Conservation (phyloP, 2,329 filamentous ascomycete genomes). For the Microdochium nivale region DNA sequence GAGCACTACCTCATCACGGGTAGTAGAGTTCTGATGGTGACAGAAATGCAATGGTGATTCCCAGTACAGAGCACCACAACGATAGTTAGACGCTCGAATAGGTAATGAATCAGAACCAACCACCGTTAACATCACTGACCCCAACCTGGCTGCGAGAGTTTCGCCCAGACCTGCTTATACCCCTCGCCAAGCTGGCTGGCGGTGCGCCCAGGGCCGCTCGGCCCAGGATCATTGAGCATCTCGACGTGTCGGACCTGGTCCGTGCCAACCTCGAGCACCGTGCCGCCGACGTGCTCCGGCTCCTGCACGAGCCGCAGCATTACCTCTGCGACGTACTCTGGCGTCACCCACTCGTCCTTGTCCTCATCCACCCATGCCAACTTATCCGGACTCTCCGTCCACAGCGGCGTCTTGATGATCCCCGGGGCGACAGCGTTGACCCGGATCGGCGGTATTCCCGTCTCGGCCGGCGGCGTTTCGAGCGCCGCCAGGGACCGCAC, state of each 20-base stretch:
- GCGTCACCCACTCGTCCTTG: constrained; percentile 30
- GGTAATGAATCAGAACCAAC: no score
- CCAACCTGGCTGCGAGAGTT: not conserved
- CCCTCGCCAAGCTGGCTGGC: not conserved
- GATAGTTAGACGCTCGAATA: no score
- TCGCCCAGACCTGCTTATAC: not conserved
- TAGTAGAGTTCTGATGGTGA: no score
- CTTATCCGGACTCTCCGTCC: constrained; percentile 35
- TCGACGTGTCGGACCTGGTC: constrained; percentile 21
- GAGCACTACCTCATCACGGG: no score
- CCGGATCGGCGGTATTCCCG: constrained; percentile 15
- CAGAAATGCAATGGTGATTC: no score
- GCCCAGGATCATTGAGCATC: constrained; percentile 28
- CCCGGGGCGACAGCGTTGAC: constrained; percentile 36
- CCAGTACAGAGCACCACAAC: no score
- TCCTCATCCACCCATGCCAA: constrained; percentile 22
- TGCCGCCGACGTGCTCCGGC: constrained; percentile 25
- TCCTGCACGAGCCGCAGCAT: constrained; percentile 31
- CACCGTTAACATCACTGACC: not conserved
- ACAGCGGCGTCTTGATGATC: constrained; percentile 33
- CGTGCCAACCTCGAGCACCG: constrained; percentile 30
- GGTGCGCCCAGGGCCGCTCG: constrained; percentile 6
- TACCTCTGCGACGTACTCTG: constrained; percentile 30
- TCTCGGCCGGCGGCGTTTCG: constrained; percentile 15
- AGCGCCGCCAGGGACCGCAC: constrained; percentile 29